These are phyloP conservation scores for Epichloe bromicola DNA, from an alignment of 2,329 filamentous ascomycete genomes.

Conservation along the genomic window DNA sequence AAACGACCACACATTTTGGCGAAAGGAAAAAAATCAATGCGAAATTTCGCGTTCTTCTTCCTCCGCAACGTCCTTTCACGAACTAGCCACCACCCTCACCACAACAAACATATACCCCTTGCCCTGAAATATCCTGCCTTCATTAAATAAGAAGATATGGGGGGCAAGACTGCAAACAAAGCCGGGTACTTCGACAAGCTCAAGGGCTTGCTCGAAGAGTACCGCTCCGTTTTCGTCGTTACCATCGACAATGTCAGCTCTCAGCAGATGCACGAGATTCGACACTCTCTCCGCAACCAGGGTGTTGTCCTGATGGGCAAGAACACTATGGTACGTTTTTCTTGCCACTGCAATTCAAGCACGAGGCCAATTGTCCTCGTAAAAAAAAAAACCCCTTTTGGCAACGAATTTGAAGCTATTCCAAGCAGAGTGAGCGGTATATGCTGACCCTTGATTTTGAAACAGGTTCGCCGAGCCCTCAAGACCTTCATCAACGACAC, in stretches of 20 bases:
- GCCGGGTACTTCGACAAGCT: slow-evolving; percentile 99
- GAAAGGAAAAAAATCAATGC: slow-evolving; percentile 9
- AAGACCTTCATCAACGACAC: slow-evolving; percentile 84
- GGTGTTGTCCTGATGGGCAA: slow-evolving; percentile 98
- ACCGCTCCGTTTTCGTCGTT: slow-evolving; percentile 97
- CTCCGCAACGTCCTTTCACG: background rate
- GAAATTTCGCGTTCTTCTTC: slow-evolving; percentile 9
- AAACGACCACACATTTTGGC: slow-evolving; percentile 18
- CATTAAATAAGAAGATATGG: slow-evolving; percentile 89
- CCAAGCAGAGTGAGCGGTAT: background rate
- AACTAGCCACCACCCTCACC: slow-evolving; percentile 11
- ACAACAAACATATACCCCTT: slow-evolving; percentile 22
- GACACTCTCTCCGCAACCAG: slow-evolving; percentile 76
- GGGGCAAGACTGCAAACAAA: slow-evolving; percentile 93
- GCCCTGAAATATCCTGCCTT: slow-evolving; percentile 99
- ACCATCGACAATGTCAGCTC: slow-evolving; percentile 98
- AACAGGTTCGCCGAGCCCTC: slow-evolving; percentile 82
- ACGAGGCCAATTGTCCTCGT: no score
- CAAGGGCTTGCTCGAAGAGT: slow-evolving; percentile 90
- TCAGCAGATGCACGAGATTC: slow-evolving; percentile 99
- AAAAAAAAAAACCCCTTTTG: no score
- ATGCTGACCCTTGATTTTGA: slow-evolving; percentile 8
- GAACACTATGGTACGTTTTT: slow-evolving; percentile 85
- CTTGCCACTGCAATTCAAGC: background rate
- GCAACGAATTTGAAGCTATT: background rate